Percentiles rank a stretch among this genome's conserved stretches.
These are phyloP conservation scores for Gynandropsis gynandra DNA, from an alignment of 345 rosid species.

Conservation along the genomic window DNA sequence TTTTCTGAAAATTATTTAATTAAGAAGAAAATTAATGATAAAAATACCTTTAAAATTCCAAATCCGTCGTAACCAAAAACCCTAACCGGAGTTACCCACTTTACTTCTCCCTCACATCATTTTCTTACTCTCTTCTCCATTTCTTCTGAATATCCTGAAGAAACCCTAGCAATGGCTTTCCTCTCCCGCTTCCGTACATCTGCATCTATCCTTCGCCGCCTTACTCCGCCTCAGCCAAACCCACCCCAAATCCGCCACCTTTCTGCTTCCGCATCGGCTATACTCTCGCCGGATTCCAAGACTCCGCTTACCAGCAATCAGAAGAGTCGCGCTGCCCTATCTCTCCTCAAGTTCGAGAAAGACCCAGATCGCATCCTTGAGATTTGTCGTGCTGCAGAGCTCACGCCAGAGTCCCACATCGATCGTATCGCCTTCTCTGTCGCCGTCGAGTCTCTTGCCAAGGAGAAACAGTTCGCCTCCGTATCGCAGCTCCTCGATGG, in stretches of 20 bases:
- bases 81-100: conserved; percentile 2
- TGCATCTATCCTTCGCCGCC: conserved; percentile 17
- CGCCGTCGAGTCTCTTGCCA: conserved; percentile 51
- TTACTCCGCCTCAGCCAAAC: conserved; percentile 17
- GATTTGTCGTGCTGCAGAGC: conserved; percentile 70
- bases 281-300: conserved; percentile 33
- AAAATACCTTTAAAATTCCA: too few relatives aligned
- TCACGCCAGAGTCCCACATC: conserved; percentile 48
- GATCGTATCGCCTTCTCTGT: conserved; percentile 64
- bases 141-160: conserved; percentile 5
- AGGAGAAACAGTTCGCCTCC: conserved; percentile 41
- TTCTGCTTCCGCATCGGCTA: conserved; percentile 31
- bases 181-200: conserved; percentile 40
- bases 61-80: conserved; percentile 9
- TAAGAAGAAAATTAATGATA: too few relatives aligned
- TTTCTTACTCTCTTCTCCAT: conserved; percentile 11
- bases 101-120: too few relatives aligned
- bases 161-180: conserved; percentile 34
- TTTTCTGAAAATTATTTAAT: too few relatives aligned
- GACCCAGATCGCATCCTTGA: conserved; percentile 69
- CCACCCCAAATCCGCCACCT: conserved; percentile 16
- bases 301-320: conserved; percentile 46
- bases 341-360: conserved; percentile 58
- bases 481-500: conserved; percentile 52
- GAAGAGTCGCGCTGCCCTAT: conserved; percentile 60